phyloP scores from a whole-genome alignment of 1,139 yeast species.

The Yamadazyma sp. region DNA sequence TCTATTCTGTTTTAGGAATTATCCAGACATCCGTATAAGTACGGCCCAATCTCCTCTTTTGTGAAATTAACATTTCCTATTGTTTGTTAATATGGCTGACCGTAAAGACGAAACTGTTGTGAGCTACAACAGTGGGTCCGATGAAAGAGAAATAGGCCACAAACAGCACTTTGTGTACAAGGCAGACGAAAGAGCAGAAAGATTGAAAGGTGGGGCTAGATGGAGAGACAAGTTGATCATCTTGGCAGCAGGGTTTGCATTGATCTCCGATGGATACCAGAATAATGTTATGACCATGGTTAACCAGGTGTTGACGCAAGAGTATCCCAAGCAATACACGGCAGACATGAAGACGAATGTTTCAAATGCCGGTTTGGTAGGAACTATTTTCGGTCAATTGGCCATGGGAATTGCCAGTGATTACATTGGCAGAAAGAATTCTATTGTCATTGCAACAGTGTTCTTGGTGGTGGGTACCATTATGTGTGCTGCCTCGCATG shows the following conservation, averaged over 20 bases:
- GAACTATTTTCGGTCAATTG: constrained; percentile 52
- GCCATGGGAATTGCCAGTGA: constrained; percentile 45
- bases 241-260: constrained; percentile 50
- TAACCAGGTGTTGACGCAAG: constrained; percentile 35
- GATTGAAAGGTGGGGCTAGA: constrained; percentile 30
- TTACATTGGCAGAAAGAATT: constrained; percentile 47
- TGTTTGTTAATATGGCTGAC: background rate
- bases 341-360: constrained; percentile 44
- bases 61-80: background rate
- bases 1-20: background rate
- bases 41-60: background rate
- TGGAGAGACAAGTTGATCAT: constrained; percentile 35
- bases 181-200: constrained; percentile 29
- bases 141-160: background rate
- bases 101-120: background rate
- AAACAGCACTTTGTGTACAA: constrained; percentile 29
- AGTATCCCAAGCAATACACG: constrained; percentile 32
- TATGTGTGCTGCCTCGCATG: constrained; percentile 52
- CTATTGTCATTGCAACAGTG: constrained; percentile 45
- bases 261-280: constrained; percentile 54
- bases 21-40: background rate
- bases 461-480: constrained; percentile 46
- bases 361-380: constrained; percentile 49
- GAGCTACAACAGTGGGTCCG: background rate
- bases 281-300: constrained; percentile 52